Percentiles rank a stretch among this genome's conserved stretches.
Conservation (phyloP, 192 early-diverging fungal genomes). For the Coemansia sp. region DNA sequence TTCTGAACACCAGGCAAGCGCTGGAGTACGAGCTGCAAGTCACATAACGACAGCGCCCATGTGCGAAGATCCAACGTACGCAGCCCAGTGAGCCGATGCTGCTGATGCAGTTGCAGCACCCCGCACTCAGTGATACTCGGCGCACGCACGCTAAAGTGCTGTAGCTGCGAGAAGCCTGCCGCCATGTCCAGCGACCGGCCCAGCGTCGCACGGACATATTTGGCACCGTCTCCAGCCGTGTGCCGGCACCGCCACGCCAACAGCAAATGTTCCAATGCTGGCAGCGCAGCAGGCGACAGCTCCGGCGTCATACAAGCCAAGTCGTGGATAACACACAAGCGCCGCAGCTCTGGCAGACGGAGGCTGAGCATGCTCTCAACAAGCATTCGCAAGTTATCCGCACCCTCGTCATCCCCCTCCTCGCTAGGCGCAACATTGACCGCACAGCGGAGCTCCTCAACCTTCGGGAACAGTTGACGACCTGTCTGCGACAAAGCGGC, state of each 20-base stretch:
- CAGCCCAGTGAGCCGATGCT: neutral
- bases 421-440: neutral
- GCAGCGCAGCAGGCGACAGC: neutral
- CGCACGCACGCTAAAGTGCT: neutral
- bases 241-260: neutral
- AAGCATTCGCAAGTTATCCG: neutral
- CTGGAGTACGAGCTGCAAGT: conserved; percentile 15
- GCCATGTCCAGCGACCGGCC: neutral
- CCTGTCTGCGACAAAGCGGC: neutral
- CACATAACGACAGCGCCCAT: conserved; percentile 10
- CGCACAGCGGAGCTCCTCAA: neutral
- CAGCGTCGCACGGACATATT: neutral
- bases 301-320: neutral
- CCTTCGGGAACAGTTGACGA: neutral
- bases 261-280: neutral
- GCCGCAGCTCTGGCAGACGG: neutral
- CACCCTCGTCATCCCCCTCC: neutral
- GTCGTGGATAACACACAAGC: neutral
- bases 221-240: neutral
- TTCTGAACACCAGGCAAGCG: conserved; percentile 15
- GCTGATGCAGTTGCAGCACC: neutral
- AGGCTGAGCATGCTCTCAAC: neutral
- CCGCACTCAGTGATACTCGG: neutral
- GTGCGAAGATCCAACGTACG: conserved; percentile 17
- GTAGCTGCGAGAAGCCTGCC: neutral